Evolutionary conservation across 495 filamentous ascomycete genomes (phyloP).

Genomic region (Hyaloscypha bicolor): DNA sequence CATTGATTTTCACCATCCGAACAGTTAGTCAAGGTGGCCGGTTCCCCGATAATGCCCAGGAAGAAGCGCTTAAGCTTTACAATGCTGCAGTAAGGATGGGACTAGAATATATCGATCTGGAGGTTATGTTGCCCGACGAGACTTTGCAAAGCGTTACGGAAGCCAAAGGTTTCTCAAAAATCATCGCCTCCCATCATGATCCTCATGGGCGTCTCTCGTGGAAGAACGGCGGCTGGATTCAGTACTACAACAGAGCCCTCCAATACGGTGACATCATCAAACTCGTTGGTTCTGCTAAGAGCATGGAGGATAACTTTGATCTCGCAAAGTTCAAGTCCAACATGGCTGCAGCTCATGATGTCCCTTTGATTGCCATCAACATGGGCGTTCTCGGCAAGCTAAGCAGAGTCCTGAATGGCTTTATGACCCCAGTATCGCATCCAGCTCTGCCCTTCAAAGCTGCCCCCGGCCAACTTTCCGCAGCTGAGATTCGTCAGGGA

Average conservation of each 20-base stretch:
- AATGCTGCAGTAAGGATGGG: constrained; percentile 76
- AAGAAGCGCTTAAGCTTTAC: constrained; percentile 73
- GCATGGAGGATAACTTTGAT: constrained; percentile 81
- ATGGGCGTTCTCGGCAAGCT: constrained; percentile 91
- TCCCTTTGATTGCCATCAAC: constrained; percentile 91
- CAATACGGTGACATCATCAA: constrained; percentile 92
- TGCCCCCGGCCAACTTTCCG: constrained; percentile 92
- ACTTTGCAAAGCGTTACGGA: constrained; percentile 67
- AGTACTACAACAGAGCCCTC: constrained; percentile 82
- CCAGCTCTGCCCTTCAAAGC: constrained; percentile 87
- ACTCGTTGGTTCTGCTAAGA: constrained; percentile 81
- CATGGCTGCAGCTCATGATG: constrained; percentile 69
- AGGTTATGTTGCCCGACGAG: constrained; percentile 81
- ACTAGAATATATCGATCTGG: constrained; percentile 90
- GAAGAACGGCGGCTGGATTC: constrained; percentile 86
- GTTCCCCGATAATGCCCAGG: constrained; percentile 78
- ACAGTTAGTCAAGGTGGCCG: constrained; percentile 84
- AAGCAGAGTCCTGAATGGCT: constrained; percentile 84
- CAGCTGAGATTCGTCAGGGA: constrained; percentile 80
- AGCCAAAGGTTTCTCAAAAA: constrained; percentile 67
- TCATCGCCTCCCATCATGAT: constrained; percentile 97
- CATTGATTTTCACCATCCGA: constrained; percentile 91
- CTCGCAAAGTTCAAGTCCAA: constrained; percentile 80
- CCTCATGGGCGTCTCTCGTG: constrained; percentile 77
- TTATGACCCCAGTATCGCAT: constrained; percentile 96